Percentiles rank a stretch among this genome's conserved stretches.
These are phyloP conservation scores for Coemansia sp. DNA, from an alignment of 192 early-diverging fungal species.

Conservation along the genomic window DNA sequence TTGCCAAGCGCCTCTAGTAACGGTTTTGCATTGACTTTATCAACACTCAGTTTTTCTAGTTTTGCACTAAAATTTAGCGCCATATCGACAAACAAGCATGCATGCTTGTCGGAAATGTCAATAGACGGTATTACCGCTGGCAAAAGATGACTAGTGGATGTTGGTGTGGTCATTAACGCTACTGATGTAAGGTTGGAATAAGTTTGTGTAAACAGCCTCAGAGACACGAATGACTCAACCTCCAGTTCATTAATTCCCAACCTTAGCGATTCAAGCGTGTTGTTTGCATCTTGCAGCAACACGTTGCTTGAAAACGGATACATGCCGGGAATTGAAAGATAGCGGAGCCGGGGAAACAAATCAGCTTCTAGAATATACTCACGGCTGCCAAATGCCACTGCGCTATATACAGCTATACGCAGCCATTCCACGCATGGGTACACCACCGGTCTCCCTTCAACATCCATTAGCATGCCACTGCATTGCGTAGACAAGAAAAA, in stretches of 20 bases:
- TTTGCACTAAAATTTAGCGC: background rate
- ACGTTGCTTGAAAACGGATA: constrained; percentile 18
- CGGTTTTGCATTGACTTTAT: background rate
- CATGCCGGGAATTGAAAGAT: constrained; percentile 10
- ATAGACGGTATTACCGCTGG: background rate
- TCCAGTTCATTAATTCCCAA: background rate
- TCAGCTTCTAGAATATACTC: background rate
- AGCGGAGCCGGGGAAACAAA: constrained; percentile 10
- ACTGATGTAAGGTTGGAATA: background rate
- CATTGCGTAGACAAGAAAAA: background rate
- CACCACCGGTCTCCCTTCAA: background rate
- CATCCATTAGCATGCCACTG: background rate
- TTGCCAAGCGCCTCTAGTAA: background rate
- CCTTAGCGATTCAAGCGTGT: background rate
- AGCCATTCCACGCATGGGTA: constrained; percentile 16
- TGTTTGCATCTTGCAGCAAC: background rate
- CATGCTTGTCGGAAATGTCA: background rate
- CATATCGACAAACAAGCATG: background rate
- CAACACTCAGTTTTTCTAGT: background rate
- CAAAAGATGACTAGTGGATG: background rate
- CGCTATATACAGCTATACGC: constrained; percentile 6
- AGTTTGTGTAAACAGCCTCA: background rate
- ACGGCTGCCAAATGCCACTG: constrained; percentile 6
- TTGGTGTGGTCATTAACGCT: background rate
- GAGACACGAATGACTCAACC: background rate